phyloP scores from a whole-genome alignment of 1,284 basidiomycete species.

The Bondarzewia mesenterica region DNA sequence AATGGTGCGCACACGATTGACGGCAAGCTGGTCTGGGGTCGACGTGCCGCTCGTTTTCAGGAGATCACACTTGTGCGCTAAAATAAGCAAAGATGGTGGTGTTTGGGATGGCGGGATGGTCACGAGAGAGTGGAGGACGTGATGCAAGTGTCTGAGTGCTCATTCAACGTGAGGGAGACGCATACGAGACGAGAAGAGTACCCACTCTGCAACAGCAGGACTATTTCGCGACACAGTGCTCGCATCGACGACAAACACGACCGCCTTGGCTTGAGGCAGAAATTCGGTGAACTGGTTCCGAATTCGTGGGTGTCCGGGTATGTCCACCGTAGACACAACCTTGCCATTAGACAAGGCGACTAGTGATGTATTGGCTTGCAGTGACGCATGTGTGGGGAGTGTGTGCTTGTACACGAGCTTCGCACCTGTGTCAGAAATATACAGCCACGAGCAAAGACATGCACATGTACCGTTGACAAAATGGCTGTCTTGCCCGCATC shows the following conservation, averaged over 20 bases:
- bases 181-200: conserved; percentile 11
- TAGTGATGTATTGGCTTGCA: conserved; percentile 57
- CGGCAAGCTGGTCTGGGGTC: conserved; percentile 43
- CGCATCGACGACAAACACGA: conserved; percentile 72
- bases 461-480: conserved; percentile 35
- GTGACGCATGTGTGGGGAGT: conserved; percentile 61
- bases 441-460: conserved; percentile 4
- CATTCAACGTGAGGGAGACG: neutral
- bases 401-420: conserved; percentile 60
- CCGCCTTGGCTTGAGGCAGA: conserved; percentile 47
- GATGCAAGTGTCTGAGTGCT: conserved; percentile 55
- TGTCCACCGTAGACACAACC: conserved; percentile 50
- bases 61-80: conserved; percentile 71
- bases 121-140: conserved; percentile 57
- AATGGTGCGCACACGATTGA: conserved; percentile 61
- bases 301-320: conserved; percentile 74
- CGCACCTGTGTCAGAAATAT: neutral
- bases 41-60: conserved; percentile 41
- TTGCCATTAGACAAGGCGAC: conserved; percentile 33
- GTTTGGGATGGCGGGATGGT: conserved; percentile 62
- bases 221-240: conserved; percentile 69
- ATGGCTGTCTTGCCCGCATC: conserved; percentile 76
- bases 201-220: conserved; percentile 67
- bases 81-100: conserved; percentile 51
- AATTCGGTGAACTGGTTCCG: conserved; percentile 62